Evolutionary conservation across 441 rosid species (phyloP).

Genomic region (Bruguiera hainesii): DNA sequence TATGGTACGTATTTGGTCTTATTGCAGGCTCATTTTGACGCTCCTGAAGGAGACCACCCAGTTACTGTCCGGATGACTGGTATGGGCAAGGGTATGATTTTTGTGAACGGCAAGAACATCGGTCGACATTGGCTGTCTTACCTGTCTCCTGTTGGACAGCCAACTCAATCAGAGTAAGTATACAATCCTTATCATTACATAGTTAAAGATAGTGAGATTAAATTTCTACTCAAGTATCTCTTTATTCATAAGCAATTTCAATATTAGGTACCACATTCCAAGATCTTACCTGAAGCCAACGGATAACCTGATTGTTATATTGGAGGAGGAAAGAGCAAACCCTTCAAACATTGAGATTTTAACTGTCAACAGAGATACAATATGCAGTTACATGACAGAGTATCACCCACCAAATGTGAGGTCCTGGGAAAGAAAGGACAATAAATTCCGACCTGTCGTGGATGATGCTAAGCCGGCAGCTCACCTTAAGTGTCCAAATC

Average conservation of each 20-base stretch:
- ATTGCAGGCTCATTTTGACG: conserved; percentile 54
- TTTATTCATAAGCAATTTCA: neutral
- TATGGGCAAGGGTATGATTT: conserved; percentile 82
- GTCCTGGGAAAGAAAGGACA: conserved; percentile 38
- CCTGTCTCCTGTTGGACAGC: conserved; percentile 58
- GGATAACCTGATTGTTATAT: conserved; percentile 46
- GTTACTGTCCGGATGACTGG: conserved; percentile 51
- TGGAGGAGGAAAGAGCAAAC: conserved; percentile 51
- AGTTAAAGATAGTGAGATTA: neutral
- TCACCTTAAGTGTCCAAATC: conserved; percentile 36
- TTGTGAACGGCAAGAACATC: conserved; percentile 82
- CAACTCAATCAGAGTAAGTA: conserved; percentile 73
- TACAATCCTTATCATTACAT: neutral
- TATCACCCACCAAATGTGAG: conserved; percentile 41
- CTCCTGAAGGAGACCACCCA: conserved; percentile 66
- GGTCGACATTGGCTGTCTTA: conserved; percentile 91
- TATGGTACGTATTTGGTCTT: neutral
- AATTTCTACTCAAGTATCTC: neutral
- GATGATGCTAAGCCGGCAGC: conserved; percentile 34
- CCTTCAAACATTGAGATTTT: conserved; percentile 40
- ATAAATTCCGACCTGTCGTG: conserved; percentile 18
- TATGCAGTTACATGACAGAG: conserved; percentile 48
- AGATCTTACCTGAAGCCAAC: conserved; percentile 48
- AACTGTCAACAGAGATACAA: conserved; percentile 48
- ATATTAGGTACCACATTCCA: conserved; percentile 65